Evolutionary conservation across 73 alveolate genomes (phyloP).

Genomic region (Uronychia setigera): DNA sequence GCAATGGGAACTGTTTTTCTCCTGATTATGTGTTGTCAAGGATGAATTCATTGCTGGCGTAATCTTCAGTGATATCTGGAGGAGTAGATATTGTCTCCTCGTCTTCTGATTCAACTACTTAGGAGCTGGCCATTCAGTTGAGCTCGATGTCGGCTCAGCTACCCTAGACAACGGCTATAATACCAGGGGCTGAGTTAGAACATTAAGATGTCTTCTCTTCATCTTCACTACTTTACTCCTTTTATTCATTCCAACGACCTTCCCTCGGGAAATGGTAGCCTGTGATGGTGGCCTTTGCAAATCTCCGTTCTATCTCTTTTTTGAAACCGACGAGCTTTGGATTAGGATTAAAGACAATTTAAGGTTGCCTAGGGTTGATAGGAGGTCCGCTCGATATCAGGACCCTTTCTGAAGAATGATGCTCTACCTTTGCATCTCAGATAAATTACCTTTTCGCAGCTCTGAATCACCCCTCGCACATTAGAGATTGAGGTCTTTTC

Average conservation of each 20-base stretch:
- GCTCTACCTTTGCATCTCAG: background rate
- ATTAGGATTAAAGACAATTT: background rate
- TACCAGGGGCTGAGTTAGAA: no score
- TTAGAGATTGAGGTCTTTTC: background rate
- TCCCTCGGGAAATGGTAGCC: background rate
- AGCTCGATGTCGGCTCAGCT: no score
- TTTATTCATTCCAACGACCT: no score
- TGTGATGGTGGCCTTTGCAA: background rate
- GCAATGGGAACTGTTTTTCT: no score
- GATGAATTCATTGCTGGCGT: no score
- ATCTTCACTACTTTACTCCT: no score
- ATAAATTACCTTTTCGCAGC: background rate
- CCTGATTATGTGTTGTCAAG: no score
- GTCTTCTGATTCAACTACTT: no score
- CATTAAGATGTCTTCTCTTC: no score
- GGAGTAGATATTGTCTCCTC: background rate
- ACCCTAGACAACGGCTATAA: no score
- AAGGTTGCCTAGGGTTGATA: background rate
- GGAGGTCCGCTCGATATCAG: background rate
- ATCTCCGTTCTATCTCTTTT: background rate
- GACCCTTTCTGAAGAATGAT: background rate
- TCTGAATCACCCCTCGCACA: background rate
- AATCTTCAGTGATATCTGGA: no score
- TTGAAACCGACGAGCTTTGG: background rate
- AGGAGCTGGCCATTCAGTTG: no score